Conservation (phyloP, 441 rosid species). For the Populus hybrid region DNA sequence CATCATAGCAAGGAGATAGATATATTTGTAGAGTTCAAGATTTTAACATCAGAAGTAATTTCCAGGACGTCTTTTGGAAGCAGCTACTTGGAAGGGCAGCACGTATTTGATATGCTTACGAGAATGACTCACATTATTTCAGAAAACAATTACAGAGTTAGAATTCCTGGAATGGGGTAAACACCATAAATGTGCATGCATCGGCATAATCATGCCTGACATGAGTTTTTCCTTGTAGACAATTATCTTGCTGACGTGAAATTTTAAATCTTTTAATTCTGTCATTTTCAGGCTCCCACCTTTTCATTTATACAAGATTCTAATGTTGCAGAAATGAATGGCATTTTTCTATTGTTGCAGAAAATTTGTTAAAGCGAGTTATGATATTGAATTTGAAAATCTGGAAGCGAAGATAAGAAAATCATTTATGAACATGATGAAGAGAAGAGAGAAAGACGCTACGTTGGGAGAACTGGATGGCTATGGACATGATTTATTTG, state of each 20-base stretch:
- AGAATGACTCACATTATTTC: slow-evolving; percentile 1
- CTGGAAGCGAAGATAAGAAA: slow-evolving; percentile 3
- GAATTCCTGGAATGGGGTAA: too few relatives aligned
- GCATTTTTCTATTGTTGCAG: slow-evolving; percentile 8
- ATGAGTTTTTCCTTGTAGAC: too few relatives aligned
- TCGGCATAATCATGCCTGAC: not conserved
- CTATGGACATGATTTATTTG: slow-evolving; percentile 15
- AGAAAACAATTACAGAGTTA: not conserved
- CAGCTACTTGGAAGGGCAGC: slow-evolving; percentile 16
- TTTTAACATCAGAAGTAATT: not conserved
- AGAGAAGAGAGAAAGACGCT: slow-evolving; percentile 6
- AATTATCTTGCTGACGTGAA: too few relatives aligned
- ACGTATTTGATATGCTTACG: slow-evolving; percentile 3
- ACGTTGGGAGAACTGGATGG: not conserved
- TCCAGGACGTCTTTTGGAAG: slow-evolving; percentile 14
- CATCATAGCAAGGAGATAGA: not conserved
- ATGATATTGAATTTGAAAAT: slow-evolving; percentile 15
- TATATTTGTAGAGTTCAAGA: not conserved
- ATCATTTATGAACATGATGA: slow-evolving; percentile 6
- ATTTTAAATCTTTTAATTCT: not conserved
- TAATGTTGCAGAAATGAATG: not conserved
- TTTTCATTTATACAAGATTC: not conserved
- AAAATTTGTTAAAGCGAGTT: not conserved
- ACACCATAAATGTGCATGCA: not conserved
- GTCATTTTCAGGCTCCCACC: not conserved